Evolutionary conservation across 2,329 filamentous ascomycete genomes (phyloP).

Genomic region (Fusarium denticulatum): DNA sequence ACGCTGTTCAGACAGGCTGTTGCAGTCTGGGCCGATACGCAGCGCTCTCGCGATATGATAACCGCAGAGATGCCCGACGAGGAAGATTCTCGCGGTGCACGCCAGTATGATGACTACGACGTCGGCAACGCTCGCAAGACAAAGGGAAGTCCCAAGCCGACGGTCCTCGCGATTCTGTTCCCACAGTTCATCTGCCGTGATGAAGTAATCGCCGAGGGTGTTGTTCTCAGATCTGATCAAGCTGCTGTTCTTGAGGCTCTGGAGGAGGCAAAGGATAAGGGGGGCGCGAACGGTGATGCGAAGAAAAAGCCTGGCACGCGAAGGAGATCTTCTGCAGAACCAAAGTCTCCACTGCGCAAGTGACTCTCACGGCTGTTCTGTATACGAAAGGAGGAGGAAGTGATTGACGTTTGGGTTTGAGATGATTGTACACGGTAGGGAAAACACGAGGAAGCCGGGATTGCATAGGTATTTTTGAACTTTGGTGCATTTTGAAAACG

Average conservation of each 20-base stretch:
- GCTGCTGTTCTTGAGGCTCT: slow-evolving; percentile 23
- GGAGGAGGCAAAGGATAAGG: slow-evolving; percentile 21
- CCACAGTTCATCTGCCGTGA: slow-evolving; percentile 40
- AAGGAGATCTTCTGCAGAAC: slow-evolving; percentile 23
- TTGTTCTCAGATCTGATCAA: slow-evolving; percentile 41
- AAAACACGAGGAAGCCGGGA: not conserved
- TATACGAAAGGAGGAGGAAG: not conserved
- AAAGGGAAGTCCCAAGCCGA: slow-evolving; percentile 10
- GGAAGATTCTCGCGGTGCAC: slow-evolving; percentile 29
- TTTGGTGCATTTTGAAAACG: not conserved
- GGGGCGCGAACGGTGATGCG: slow-evolving; percentile 11
- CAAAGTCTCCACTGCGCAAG: slow-evolving; percentile 21
- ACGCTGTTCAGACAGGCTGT: slow-evolving; percentile 40
- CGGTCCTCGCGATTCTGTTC: slow-evolving; percentile 35
- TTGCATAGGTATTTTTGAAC: not conserved
- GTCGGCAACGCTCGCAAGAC: slow-evolving; percentile 6
- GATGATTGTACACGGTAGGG: not conserved
- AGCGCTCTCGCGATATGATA: slow-evolving; percentile 42
- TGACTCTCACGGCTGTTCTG: not conserved
- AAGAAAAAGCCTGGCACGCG: slow-evolving; percentile 19
- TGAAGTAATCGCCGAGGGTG: slow-evolving; percentile 39
- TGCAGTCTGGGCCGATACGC: slow-evolving; percentile 38
- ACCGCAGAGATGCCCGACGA: slow-evolving; percentile 37
- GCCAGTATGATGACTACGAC: slow-evolving; percentile 36
- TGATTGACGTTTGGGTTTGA: not conserved